Conservation (phyloP, 2,329 filamentous ascomycete species). For the Teratosphaeria nubilosa region DNA sequence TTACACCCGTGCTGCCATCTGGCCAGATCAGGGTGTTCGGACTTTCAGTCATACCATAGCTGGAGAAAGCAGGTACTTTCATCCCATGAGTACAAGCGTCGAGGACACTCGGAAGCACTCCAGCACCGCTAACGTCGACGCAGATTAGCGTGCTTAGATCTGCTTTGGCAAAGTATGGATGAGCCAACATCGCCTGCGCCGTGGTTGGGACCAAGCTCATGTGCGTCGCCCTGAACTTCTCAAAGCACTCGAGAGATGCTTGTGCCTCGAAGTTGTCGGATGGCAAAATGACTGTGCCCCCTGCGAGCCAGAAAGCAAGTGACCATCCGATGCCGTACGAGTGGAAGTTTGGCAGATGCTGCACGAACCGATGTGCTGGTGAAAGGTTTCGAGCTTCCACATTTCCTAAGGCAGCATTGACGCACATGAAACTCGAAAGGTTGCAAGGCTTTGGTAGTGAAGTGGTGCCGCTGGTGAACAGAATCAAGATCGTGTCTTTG, state of each 20-base stretch:
- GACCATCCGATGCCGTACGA: constrained; percentile 24
- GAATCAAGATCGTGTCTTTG: constrained; percentile 29
- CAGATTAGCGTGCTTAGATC: constrained; percentile 22
- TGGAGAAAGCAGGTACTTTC: constrained; percentile 21
- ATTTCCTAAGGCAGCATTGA: constrained; percentile 27
- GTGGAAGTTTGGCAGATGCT: constrained; percentile 24
- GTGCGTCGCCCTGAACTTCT: constrained; percentile 23
- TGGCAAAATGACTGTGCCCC: constrained; percentile 21
- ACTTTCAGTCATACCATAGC: constrained; percentile 40
- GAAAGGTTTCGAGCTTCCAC: constrained; percentile 19
- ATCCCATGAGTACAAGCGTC: constrained; percentile 19
- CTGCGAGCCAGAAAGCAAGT: constrained; percentile 20
- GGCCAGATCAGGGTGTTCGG: constrained; percentile 35
- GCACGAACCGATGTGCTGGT: constrained; percentile 19
- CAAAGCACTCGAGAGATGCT: constrained; percentile 24
- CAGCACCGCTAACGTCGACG: constrained; percentile 26
- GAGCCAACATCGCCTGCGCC: constrained; percentile 22
- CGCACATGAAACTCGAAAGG: constrained; percentile 28
- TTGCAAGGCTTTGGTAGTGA: constrained; percentile 38
- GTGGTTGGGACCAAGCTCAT: constrained; percentile 26
- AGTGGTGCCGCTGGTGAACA: constrained; percentile 44
- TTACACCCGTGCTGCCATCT: constrained; percentile 19
- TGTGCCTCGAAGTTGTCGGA: constrained; percentile 23
- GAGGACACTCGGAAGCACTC: constrained; percentile 26
- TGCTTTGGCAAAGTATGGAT: constrained; percentile 19